These are phyloP conservation scores for Serendipita vermifera DNA, from an alignment of 768 basidiomycete genomes.

Conservation along the genomic window DNA sequence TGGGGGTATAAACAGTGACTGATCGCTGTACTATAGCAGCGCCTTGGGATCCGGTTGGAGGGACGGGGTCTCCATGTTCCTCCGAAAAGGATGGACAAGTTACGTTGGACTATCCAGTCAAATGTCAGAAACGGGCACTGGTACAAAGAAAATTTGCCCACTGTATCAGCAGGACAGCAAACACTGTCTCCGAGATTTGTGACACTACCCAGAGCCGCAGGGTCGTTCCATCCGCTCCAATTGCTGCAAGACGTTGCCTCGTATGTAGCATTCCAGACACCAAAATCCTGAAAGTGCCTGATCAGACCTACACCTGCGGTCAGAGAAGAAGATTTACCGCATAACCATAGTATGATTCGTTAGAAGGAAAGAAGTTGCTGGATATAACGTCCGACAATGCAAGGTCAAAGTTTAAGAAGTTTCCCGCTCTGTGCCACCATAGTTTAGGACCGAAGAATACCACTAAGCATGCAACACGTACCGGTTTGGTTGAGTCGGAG, in stretches of 20 bases:
- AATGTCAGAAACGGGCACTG: conserved; percentile 3
- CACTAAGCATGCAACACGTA: conserved; percentile 25
- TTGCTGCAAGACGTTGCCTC: conserved; percentile 46
- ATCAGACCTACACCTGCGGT: not conserved
- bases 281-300: conserved; percentile 48
- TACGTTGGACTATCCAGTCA: conserved; percentile 28
- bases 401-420: conserved; percentile 70
- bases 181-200: conserved; percentile 40
- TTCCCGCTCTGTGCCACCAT: conserved; percentile 39
- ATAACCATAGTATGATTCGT: conserved; percentile 50
- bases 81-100: conserved; percentile 65
- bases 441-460: not conserved
- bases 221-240: conserved; percentile 51
- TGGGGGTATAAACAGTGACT: too few species aligned
- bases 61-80: conserved; percentile 29
- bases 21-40: too few species aligned
- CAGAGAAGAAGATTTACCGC: conserved; percentile 19
- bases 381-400: conserved; percentile 61
- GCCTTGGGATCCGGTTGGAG: conserved; percentile 9
- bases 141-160: not conserved
- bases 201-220: conserved; percentile 57
- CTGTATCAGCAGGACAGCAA: conserved; percentile 53
- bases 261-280: conserved; percentile 69
- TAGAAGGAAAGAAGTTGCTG: conserved; percentile 59
- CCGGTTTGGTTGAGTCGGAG: conserved; percentile 46